Evolutionary conservation across 208 protist genomes (phyloP), one percentile per base, ranked within the genome.

Genomic region (Trypanosoma boissoni): DNA sequence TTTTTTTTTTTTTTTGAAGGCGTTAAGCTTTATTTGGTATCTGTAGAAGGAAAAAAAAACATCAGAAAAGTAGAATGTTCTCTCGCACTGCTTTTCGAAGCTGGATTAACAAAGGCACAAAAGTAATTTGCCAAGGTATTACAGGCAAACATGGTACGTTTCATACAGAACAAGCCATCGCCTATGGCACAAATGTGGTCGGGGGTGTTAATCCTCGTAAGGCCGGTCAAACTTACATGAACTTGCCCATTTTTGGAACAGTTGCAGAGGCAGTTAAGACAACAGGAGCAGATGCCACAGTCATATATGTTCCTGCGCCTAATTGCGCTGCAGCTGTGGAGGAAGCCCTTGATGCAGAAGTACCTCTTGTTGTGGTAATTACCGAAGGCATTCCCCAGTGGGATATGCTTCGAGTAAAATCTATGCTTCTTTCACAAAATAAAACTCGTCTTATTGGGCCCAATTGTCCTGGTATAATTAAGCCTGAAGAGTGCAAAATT

Each of bases 371-470:
- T 31, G 98, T 99, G 21, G 94, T 96, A 60, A 99, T 99, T 74
- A 99, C 98, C 29, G 98, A 99, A 80, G 98, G 98, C 64, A 99
- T 99, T 75, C 97, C 98, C 32, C 97, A 99, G 78, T 97, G 98
- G 79, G 97, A 98, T 71, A 98, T 98, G 95, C 91, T 98, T 32
- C 87, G 94, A 45, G 90, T 98, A 48, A 98, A 98, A 73, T 84
- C 88, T 32, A 86, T 84, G 64, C 79, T 98, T 21, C 88, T 94
- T 31, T 86, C 80, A 51, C 89, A 97, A 66, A 92, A 81, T 68
- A 97, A 97, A 74, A 97, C 92, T 23, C 78, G 97, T 28, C 78
- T 99, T 27, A 98, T 99, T 72, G 98, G 97, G 26, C 98, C 98
- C 62, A 99, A 99, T 93, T 99, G 98, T 77, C 98, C 98, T 41